Base-by-base conservation (phyloP, 2,329 filamentous ascomycete species). In the Colletotrichum sp. region DNA sequence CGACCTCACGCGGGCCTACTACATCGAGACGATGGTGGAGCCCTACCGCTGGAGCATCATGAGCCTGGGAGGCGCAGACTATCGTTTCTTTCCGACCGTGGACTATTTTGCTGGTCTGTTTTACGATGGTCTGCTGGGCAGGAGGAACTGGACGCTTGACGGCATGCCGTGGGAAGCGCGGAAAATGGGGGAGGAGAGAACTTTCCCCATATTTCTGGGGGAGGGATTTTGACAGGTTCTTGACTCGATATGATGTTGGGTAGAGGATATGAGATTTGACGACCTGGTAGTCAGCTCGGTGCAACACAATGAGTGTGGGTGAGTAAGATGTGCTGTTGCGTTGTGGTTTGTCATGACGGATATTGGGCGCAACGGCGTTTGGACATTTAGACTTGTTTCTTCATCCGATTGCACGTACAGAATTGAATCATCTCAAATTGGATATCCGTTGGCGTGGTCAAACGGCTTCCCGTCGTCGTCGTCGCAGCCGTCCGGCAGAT, bases 1-100 rank as follows among this genome's bases (percentile, higher is more conserved):
- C 67, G 54, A 62, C 34, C 21, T 38, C 21, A 61, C 71, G 34
- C 31, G 71, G 59, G 71, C 67, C 21, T 70, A 70, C n/a, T 73
- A 61, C 27, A 18, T 73, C 38, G 67, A 73, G 31, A 34, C 59
- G 9, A 54, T 15, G 16, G 24, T 70, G 18, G 29, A 61, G n/a
- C 67, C 71, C 34, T 27, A 27, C 24, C 24, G 24, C 24, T 27
- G 24, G 24, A 34, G 4, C 54, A 65, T 54, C 13, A 11, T 65
- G 51, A 55, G 61, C 34, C 6, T 72, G 38, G 18, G 29, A n/a
- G 61, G 61, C 16, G 5, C 59, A 8, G 71, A 73, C 29, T 43
- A 21, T 47, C 47, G 71, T 54, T 21, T 61, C 24, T 65, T 36
- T 3, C 31, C 24, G 21, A 9, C 58, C 13, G 7, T 64, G 47